Base-by-base conservation (phyloP, 2,329 filamentous ascomycete species). In the Penicillium sp. region DNA sequence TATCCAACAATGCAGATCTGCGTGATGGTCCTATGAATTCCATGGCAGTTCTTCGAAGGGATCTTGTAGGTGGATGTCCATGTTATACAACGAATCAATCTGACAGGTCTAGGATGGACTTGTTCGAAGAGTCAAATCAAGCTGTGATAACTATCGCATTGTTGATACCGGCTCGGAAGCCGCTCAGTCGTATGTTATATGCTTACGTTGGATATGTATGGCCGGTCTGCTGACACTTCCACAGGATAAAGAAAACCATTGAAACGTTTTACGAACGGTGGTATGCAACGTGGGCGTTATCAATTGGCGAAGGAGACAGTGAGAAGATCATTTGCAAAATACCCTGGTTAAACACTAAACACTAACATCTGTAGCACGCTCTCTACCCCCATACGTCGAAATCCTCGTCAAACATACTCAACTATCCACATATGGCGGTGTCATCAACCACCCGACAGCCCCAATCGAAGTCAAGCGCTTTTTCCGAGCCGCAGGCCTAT, bases 381-480 rank as follows among this genome's bases (percentile, higher is more conserved):
- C 59, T 1, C 75, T 89, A 0, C 86, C 86, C 0, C 84, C 86
- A 0, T 89, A 89, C 53, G 85, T 89, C 22, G 85, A 89, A 50
- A 88, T 89, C 44, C 74, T 89, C 3, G 82, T 87, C 33, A 86
- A 81, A 0, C 86, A 89, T 57, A 88, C 86, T 1, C 79, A 84
- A 22, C 73, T 89, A 1, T 88, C 86, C n/a, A 86, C 85, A 12
- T 88, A 89, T 64, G 82, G 82, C 46, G 83, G 82, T 51, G 84
- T 89, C 10, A 86, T 89, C 61, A 89, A 89, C 57, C 84, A 88
- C 53, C 83, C 83, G 1, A 87, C 83, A 0, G 85, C 85, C 0
- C 83, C 85, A 0, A 71, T 82, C 1, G 82, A 86, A 63, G 85
- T 88, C 0, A 85, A 86, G 19, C 81, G 84, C 28, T 87, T 86